Conservation (phyloP, 805 yeast genomes). For the Candida anglica region DNA sequence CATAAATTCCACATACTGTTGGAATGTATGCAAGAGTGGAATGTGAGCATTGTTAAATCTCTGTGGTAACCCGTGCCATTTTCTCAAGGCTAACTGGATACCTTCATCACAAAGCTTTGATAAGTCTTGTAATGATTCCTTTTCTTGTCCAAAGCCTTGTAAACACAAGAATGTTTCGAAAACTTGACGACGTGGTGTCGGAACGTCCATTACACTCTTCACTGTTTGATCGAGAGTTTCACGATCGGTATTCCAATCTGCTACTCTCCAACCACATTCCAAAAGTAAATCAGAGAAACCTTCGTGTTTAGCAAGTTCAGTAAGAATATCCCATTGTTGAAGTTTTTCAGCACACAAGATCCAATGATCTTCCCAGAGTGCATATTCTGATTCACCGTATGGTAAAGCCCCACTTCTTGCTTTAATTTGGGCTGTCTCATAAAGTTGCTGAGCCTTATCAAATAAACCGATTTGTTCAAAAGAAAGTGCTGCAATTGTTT, state of each 20-base stretch:
- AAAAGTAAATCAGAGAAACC: constrained; percentile 90
- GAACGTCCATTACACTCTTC: constrained; percentile 96
- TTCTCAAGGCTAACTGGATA: constrained; percentile 82
- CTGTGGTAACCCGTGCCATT: constrained; percentile 90
- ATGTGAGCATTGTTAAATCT: constrained; percentile 78
- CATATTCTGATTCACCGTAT: constrained; percentile 90
- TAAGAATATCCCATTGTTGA: constrained; percentile 96
- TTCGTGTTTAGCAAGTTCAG: constrained; percentile 96
- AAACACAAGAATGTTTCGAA: constrained; percentile 91
- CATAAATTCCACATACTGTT: constrained; percentile 94
- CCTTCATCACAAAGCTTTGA: constrained; percentile 93
- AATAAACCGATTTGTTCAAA: constrained; percentile 94
- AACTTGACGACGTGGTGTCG: constrained; percentile 94
- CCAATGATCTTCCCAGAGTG: constrained; percentile 99
- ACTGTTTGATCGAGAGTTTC: constrained; percentile 94
- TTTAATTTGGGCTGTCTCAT: constrained; percentile 94
- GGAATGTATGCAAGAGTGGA: constrained; percentile 88
- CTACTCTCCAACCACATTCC: constrained; percentile 99
- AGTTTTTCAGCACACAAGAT: constrained; percentile 92
- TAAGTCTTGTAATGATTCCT: constrained; percentile 79
- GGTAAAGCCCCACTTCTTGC: constrained; percentile 95
- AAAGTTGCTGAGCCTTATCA: constrained; percentile 90
- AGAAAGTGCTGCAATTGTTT: constrained; percentile 88
- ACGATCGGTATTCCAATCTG: constrained; percentile 95
- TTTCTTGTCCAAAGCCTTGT: constrained; percentile 90